phyloP scores from a whole-genome alignment of 2,329 filamentous ascomycete genomes.

The Alternaria brassicicola region DNA sequence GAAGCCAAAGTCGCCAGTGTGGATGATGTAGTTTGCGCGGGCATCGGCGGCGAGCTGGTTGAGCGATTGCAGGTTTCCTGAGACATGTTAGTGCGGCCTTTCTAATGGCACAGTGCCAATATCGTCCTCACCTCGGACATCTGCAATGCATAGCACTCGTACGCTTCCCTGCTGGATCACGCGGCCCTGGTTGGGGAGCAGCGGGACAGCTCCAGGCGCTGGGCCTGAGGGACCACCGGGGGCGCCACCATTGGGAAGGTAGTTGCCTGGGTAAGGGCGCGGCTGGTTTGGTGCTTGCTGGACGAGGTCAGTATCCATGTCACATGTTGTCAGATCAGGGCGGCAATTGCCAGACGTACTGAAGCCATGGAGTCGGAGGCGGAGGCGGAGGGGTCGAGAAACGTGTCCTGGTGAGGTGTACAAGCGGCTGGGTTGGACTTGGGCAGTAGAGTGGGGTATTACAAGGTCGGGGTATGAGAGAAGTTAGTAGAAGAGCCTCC shows the following conservation, averaged over 20 bases:
- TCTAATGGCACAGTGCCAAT: background rate
- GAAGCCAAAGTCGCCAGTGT: slow-evolving; percentile 98
- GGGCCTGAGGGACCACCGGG: slow-evolving; percentile 50
- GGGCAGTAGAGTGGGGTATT: slow-evolving; percentile 12
- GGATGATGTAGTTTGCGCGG: slow-evolving; percentile 95
- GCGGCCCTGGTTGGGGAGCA: slow-evolving; percentile 60
- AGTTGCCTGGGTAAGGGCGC: slow-evolving; percentile 56
- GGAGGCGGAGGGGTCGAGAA: slow-evolving; percentile 25
- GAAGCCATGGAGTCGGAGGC: slow-evolving; percentile 44
- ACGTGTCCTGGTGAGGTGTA: slow-evolving; percentile 28
- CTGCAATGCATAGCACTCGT: slow-evolving; percentile 59
- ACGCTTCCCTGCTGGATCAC: slow-evolving; percentile 57
- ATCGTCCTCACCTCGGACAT: slow-evolving; percentile 55
- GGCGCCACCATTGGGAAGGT: slow-evolving; percentile 55
- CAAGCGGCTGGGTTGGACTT: slow-evolving; percentile 14
- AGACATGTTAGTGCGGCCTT: slow-evolving; percentile 14
- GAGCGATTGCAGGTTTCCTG: slow-evolving; percentile 92
- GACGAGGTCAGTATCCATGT: slow-evolving; percentile 29
- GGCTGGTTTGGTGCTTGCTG: slow-evolving; percentile 59
- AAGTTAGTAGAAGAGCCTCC: slow-evolving; percentile 29
- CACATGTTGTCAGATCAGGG: slow-evolving; percentile 12
- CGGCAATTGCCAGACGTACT: slow-evolving; percentile 30
- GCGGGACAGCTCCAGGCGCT: slow-evolving; percentile 53
- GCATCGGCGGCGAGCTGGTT: slow-evolving; percentile 96
- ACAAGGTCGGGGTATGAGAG: slow-evolving; percentile 10